These are phyloP conservation scores for Ogataea methanolica DNA, from an alignment of 805 yeast species.

Conservation along the genomic window DNA sequence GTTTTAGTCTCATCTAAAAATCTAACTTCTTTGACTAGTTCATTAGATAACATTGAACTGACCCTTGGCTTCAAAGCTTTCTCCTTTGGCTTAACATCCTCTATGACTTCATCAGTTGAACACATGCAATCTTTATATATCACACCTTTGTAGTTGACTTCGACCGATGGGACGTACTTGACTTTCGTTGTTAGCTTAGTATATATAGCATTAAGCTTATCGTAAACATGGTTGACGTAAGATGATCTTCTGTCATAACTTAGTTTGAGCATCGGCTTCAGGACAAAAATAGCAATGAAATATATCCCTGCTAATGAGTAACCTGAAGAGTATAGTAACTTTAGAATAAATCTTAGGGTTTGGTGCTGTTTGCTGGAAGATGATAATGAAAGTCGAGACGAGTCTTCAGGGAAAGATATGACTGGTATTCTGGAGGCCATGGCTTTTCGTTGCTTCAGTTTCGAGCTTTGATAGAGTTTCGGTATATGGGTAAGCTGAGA, in stretches of 20 bases:
- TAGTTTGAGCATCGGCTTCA: constrained; percentile 37
- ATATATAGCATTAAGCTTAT: constrained; percentile 26
- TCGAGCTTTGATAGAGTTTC: too few relatives aligned
- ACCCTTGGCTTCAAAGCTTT: neutral
- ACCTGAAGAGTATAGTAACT: constrained; percentile 34
- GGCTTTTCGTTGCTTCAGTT: neutral
- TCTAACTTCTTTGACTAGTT: constrained; percentile 18
- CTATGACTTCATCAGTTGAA: constrained; percentile 17
- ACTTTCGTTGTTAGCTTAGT: constrained; percentile 23
- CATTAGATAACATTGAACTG: constrained; percentile 1
- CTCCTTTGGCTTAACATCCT: constrained; percentile 10
- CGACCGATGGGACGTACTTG: constrained; percentile 36
- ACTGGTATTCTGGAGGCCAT: constrained; percentile 16
- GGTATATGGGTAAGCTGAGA: too few relatives aligned
- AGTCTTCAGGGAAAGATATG: constrained; percentile 32
- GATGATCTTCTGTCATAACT: constrained; percentile 37
- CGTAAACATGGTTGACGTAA: constrained; percentile 26
- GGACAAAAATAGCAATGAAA: constrained; percentile 27
- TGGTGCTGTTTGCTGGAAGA: constrained; percentile 17
- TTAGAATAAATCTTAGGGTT: constrained; percentile 25
- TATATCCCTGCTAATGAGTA: constrained; percentile 28
- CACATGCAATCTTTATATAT: constrained; percentile 33
- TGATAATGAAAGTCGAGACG: constrained; percentile 4
- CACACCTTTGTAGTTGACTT: constrained; percentile 36
- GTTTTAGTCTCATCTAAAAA: constrained; percentile 19